Evolutionary conservation across 2,329 filamentous ascomycete species (phyloP), one percentile per base, ranked within the genome.

Genomic region (Aspergillus costaricaensis): DNA sequence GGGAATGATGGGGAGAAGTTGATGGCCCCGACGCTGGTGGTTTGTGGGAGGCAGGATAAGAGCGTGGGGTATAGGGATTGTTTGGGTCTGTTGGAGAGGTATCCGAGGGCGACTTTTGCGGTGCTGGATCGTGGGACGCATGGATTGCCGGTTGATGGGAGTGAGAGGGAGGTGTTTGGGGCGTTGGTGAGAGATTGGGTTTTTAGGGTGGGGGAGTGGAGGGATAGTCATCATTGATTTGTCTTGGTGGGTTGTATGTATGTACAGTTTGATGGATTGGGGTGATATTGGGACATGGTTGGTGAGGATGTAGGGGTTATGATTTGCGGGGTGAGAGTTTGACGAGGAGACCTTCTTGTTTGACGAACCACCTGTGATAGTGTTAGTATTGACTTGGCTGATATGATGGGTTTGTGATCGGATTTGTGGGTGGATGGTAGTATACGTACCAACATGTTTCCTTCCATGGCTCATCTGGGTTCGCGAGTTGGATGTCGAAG

Each of bases 151-250:
- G 50, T 72, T 12, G 70, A 71, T 63, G 68, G 69, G 58, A 67
- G 41, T 63, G 68, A 72, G 58, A 67, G 41, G 43, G 49, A 63
- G 17, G 43, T 72, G 55, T 72, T 72, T 64, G 69, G 62, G 54
- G 68, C 67, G 48, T 66, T 72, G 60, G 68, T 72, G 51, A 59
- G 65, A 51, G 67, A 72, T 53, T 72, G 70, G 70, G 54, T 71
- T 47, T 4, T 14, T n/a, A 59, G 70, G 36, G 62, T 67, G 58
- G 21, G 61, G 23, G 68, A 69, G 64, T 69, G 68, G 68, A 58
- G 66, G 60, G 57, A 38, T 60, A 58, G 58, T 21, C 41, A 14
- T 21, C 17, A 47, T 36, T 14, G 32, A 12, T 30, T 30, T 30
- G 12, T 14, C 5, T 15, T 17, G 43, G 32, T 51, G 7, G 17